A percentile compares a stretch with the other conserved stretches of the same genome.
Evolutionary conservation across 441 rosid genomes (phyloP).

Genomic region (Corymbia calophylla): DNA sequence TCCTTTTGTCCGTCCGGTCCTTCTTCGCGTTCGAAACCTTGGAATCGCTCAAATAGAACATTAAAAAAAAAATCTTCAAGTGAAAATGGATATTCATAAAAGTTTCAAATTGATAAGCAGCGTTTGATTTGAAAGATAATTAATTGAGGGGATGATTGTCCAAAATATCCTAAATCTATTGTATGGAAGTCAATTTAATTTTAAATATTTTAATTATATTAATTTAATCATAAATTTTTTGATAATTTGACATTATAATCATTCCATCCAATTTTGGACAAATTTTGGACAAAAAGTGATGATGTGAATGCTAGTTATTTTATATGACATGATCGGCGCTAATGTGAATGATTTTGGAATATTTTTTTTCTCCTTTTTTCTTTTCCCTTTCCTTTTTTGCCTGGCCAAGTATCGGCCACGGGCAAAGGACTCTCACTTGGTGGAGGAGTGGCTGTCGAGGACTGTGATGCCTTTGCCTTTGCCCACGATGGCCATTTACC

Average conservation of each 20-base stretch:
- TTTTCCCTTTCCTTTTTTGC: neutral
- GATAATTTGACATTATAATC: neutral
- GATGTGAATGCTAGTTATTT: fast-evolving
- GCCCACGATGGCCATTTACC: neutral
- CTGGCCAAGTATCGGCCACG: neutral
- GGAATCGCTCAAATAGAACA: neutral
- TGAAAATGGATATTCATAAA: neutral
- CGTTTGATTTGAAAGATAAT: neutral
- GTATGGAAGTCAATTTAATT: fast-evolving
- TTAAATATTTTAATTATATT: no score
- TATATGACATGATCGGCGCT: no score
- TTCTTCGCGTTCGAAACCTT: neutral
- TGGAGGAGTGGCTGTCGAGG: fast-evolving
- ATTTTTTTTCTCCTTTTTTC: no score
- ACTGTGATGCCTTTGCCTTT: no score
- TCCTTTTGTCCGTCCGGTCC: neutral
- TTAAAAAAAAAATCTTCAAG: neutral
- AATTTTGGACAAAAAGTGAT: neutral
- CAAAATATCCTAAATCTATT: no score
- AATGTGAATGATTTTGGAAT: no score
- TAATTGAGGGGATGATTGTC: neutral
- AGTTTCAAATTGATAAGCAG: neutral
- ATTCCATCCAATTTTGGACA: neutral
- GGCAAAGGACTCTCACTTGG: neutral
- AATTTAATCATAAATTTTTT: no score